Conservation (phyloP, 305 asterid genomes). For the Plantago lanceolata region DNA sequence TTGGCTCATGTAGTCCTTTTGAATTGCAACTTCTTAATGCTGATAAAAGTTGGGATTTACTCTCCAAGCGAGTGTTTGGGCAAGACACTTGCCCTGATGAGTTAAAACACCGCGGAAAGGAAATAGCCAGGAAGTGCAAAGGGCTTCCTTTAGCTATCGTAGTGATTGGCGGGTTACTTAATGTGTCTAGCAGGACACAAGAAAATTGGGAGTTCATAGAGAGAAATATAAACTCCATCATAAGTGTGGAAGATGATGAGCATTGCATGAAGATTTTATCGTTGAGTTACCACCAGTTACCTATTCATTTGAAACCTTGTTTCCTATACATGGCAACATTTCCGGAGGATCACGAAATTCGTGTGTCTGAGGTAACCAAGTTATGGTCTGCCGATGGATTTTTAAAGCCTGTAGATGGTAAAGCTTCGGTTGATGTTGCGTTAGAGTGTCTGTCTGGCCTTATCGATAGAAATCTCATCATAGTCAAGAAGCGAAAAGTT, state of each 20-base stretch:
- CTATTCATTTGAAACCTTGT: constrained; percentile 6
- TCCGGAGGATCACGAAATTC: not conserved
- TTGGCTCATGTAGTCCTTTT: no score
- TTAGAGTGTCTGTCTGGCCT: not conserved
- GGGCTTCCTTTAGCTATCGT: no score
- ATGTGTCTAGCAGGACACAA: no score
- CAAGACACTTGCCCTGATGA: no score
- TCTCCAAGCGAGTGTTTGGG: no score
- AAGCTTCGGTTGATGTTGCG: not conserved
- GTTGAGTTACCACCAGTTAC: constrained; percentile 14
- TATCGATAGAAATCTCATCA: not conserved
- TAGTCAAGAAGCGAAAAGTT: not conserved
- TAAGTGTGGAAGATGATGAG: not conserved
- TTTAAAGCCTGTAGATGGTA: not conserved
- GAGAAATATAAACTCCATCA: no score
- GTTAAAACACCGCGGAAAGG: no score
- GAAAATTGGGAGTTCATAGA: no score
- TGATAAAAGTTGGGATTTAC: no score
- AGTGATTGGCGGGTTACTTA: no score
- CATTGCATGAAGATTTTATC: not conserved
- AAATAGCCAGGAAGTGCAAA: no score
- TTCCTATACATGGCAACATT: not conserved
- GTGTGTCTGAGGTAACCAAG: not conserved
- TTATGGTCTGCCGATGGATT: not conserved
- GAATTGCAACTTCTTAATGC: no score